A percentile compares a stretch with the other conserved stretches of the same genome.
Evolutionary conservation across 2,329 filamentous ascomycete genomes (phyloP).

Genomic region (Tolypocladium pustulatum): DNA sequence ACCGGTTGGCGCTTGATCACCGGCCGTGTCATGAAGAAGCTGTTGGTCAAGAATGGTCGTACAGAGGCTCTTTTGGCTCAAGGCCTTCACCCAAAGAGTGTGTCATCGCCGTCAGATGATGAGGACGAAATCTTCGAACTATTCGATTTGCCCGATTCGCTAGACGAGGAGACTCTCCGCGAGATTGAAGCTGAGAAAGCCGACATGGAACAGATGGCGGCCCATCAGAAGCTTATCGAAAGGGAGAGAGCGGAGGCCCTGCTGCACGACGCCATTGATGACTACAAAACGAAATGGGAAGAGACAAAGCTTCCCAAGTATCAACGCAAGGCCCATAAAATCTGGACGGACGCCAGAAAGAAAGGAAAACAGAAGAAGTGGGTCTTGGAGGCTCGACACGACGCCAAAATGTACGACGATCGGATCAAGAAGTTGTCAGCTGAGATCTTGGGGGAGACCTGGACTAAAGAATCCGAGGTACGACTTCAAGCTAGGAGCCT

Average conservation of each 20-base stretch:
- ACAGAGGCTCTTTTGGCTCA: conserved; percentile 5
- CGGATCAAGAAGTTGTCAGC: conserved; percentile 46
- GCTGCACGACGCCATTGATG: conserved; percentile 42
- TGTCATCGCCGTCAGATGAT: conserved; percentile 10
- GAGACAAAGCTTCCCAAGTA: conserved; percentile 44
- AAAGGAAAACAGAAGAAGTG: conserved; percentile 22
- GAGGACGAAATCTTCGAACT: conserved; percentile 33
- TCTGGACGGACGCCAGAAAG: conserved; percentile 51
- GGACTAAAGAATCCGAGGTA: conserved; percentile 42
- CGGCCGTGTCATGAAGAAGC: conserved; percentile 26
- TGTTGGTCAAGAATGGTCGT: conserved; percentile 21
- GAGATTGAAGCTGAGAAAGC: conserved; percentile 45
- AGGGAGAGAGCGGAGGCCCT: conserved; percentile 36
- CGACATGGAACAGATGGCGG: conserved; percentile 8
- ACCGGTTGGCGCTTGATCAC: conserved; percentile 34
- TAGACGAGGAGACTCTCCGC: conserved; percentile 45
- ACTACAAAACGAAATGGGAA: conserved; percentile 45
- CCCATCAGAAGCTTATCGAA: conserved; percentile 20
- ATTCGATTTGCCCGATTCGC: conserved; percentile 16
- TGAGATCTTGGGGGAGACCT: conserved; percentile 41
- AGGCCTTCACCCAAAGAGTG: conserved; percentile 5
- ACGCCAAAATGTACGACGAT: conserved; percentile 29
- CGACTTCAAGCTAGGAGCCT: conserved; percentile 45
- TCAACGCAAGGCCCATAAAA: conserved; percentile 41
- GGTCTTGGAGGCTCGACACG: conserved; percentile 31